These are phyloP conservation scores for Nitzschia sp. DNA, from an alignment of 108 stramenopile species.

Conservation along the genomic window DNA sequence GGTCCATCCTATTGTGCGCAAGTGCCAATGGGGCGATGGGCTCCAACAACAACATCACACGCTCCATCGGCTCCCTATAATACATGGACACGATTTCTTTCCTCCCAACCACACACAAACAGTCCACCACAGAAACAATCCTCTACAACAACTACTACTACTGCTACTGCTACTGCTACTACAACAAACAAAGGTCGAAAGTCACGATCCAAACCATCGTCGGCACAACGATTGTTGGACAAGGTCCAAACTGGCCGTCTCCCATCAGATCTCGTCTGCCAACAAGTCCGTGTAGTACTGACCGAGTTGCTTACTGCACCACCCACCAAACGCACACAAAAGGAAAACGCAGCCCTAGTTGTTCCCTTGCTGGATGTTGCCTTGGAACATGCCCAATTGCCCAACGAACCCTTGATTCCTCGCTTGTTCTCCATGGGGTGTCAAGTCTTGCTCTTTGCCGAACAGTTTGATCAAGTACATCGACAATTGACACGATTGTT, in stretches of 20 bases:
- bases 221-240: neutral
- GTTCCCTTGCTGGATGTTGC: conserved; percentile 30
- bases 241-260: conserved; percentile 14
- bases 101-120: too few relatives aligned
- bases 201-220: too few relatives aligned
- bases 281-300: conserved; percentile 33
- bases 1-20: too few relatives aligned
- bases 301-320: neutral
- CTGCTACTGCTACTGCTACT: neutral
- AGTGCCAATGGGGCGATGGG: too few relatives aligned
- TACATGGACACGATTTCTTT: too few relatives aligned
- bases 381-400: conserved; percentile 13
- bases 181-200: neutral
- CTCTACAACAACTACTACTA: too few relatives aligned
- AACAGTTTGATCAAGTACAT: conserved; percentile 23
- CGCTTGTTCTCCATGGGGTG: conserved; percentile 33
- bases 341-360: conserved; percentile 1
- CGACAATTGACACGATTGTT: conserved; percentile 28
- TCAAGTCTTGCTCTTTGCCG: conserved; percentile 28
- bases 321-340: neutral
- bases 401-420: conserved; percentile 26
- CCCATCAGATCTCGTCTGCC: conserved; percentile 13
- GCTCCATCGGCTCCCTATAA: too few relatives aligned
- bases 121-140: too few relatives aligned
- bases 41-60: too few relatives aligned